These are phyloP conservation scores for Phytopythium mirpurense DNA, from an alignment of 352 stramenopile species.

Conservation along the genomic window DNA sequence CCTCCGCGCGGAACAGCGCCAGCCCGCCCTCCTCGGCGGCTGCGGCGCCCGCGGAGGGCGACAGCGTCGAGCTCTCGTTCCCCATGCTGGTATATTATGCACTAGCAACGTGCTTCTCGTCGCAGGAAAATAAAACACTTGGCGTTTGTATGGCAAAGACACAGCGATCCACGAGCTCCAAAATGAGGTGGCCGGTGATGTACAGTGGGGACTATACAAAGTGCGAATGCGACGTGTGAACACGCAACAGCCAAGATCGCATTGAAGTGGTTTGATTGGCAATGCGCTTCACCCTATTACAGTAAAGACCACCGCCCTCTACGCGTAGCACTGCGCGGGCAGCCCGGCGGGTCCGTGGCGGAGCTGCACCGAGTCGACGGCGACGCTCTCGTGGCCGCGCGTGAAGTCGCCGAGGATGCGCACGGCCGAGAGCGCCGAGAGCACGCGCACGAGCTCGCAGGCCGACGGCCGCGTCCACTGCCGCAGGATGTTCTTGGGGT, in stretches of 20 bases:
- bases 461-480: slow-evolving; percentile 60
- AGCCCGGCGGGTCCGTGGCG: slow-evolving; percentile 43
- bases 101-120: too few species aligned
- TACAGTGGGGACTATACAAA: background rate
- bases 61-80: slow-evolving; percentile 40
- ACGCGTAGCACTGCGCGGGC: slow-evolving; percentile 25
- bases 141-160: background rate
- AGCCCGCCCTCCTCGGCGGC: slow-evolving; percentile 8
- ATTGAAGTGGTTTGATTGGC: too few species aligned
- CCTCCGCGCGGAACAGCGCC: slow-evolving; percentile 7
- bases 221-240: background rate
- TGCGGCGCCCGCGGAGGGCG: slow-evolving; percentile 7
- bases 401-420: slow-evolving; percentile 91
- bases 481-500: slow-evolving; percentile 88
- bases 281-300: too few species aligned
- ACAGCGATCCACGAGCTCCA: background rate
- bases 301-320: background rate
- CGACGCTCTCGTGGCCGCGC: slow-evolving; percentile 85
- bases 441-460: slow-evolving; percentile 87
- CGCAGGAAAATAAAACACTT: background rate
- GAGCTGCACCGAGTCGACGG: slow-evolving; percentile 79
- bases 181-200: background rate
- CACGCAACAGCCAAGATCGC: too few species aligned
- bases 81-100: too few species aligned
- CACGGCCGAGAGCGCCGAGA: slow-evolving; percentile 80